Percentiles rank a stretch among this genome's conserved stretches.
These are phyloP conservation scores for Candolleomyces aberdarensis DNA, from an alignment of 768 basidiomycete species.

Conservation along the genomic window DNA sequence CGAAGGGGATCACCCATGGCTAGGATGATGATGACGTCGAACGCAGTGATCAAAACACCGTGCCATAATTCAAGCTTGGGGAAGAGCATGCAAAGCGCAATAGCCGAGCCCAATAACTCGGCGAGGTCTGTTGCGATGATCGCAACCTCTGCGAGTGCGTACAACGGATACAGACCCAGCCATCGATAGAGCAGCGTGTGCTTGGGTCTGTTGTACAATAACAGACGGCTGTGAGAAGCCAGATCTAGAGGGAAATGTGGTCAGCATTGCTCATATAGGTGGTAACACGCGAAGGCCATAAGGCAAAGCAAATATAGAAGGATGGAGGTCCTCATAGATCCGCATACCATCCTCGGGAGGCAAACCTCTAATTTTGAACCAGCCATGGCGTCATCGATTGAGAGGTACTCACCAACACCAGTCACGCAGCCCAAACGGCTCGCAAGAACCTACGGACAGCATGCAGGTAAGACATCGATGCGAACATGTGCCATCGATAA, in stretches of 20 bases:
- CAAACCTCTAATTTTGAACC: too few species aligned
- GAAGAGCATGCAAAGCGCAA: conserved; percentile 74
- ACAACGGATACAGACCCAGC: conserved; percentile 63
- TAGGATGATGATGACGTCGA: conserved; percentile 70
- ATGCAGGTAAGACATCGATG: not conserved
- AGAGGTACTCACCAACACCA: conserved; percentile 55
- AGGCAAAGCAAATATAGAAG: too few species aligned
- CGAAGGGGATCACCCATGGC: conserved; percentile 67
- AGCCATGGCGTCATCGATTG: too few species aligned
- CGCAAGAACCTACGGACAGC: conserved; percentile 56
- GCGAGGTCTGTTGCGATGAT: conserved; percentile 79
- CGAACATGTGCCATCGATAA: not conserved
- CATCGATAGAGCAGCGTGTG: conserved; percentile 56
- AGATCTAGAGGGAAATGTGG: conserved; percentile 32
- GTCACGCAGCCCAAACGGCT: conserved; percentile 81
- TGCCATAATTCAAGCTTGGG: conserved; percentile 68
- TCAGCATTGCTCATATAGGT: conserved; percentile 6
- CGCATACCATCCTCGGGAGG: too few species aligned
- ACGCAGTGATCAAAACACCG: conserved; percentile 63
- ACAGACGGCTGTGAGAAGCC: conserved; percentile 56
- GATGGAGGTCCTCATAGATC: too few species aligned
- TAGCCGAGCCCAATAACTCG: conserved; percentile 79
- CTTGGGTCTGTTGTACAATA: conserved; percentile 64
- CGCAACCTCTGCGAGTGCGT: conserved; percentile 61
- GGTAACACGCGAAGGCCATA: too few species aligned